Conservation (phyloP, 345 rosid genomes). For the Nephelium lappaceum region DNA sequence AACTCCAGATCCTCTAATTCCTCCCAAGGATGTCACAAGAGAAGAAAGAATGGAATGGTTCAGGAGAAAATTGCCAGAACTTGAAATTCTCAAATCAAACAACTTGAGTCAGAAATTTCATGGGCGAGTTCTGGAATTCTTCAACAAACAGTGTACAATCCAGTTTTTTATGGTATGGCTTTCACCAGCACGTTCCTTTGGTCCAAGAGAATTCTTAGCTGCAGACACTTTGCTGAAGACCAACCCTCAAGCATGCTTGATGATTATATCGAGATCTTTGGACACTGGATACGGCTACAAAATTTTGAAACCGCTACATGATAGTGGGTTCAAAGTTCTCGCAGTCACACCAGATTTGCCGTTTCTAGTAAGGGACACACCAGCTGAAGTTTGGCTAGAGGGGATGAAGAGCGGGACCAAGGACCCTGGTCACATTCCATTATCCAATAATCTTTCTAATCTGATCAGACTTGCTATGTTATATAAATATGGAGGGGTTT, state of each 20-base stretch:
- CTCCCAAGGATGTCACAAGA: slow-evolving; percentile 49
- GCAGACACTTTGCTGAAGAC: slow-evolving; percentile 53
- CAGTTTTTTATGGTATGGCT: slow-evolving; percentile 77
- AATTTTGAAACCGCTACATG: slow-evolving; percentile 50
- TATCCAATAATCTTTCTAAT: slow-evolving; percentile 65
- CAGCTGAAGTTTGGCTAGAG: slow-evolving; percentile 59
- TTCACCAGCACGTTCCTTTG: slow-evolving; percentile 48
- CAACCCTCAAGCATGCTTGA: slow-evolving; percentile 56
- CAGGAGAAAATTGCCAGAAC: slow-evolving; percentile 44
- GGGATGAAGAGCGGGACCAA: slow-evolving; percentile 47
- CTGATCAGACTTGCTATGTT: slow-evolving; percentile 57
- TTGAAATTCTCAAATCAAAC: slow-evolving; percentile 52
- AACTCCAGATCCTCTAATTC: slow-evolving; percentile 41
- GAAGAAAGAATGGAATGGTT: slow-evolving; percentile 64
- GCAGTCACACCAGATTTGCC: slow-evolving; percentile 58
- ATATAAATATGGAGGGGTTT: slow-evolving; percentile 71
- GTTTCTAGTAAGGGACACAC: slow-evolving; percentile 53
- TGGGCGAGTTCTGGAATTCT: slow-evolving; percentile 41
- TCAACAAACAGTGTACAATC: slow-evolving; percentile 43
- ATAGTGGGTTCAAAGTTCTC: slow-evolving; percentile 44
- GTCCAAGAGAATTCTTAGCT: slow-evolving; percentile 53
- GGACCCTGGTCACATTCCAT: slow-evolving; percentile 57
- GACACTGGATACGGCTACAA: slow-evolving; percentile 48
- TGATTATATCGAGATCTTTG: slow-evolving; percentile 59
- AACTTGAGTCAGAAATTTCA: slow-evolving; percentile 44